phyloP scores from a whole-genome alignment of 2,329 filamentous ascomycete species.

The Monosporascus sp. region DNA sequence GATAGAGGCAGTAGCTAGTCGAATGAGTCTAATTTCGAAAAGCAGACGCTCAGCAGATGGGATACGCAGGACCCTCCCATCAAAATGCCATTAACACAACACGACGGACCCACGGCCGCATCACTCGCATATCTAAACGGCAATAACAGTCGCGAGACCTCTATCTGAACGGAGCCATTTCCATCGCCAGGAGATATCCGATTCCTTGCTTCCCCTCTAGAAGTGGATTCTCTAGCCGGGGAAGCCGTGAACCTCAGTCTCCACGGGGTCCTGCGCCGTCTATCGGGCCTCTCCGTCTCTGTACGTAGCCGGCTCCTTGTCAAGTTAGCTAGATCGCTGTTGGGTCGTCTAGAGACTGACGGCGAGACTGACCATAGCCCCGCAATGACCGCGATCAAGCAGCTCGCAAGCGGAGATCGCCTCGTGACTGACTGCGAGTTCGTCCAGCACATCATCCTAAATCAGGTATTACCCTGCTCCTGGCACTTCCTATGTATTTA shows the following conservation, averaged over 20 bases:
- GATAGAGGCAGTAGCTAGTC: too few relatives aligned
- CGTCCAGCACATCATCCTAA: conserved; percentile 24
- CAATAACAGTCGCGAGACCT: conserved; percentile 8
- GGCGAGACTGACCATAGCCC: neutral
- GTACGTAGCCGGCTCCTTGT: too few relatives aligned
- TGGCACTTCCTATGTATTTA: conserved; percentile 28
- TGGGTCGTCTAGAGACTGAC: conserved; percentile 1
- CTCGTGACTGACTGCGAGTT: conserved; percentile 22
- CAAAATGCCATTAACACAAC: neutral
- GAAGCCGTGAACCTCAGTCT: too few relatives aligned
- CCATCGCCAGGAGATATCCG: conserved; percentile 9
- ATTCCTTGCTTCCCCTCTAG: conserved; percentile 11
- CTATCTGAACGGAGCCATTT: conserved; percentile 12
- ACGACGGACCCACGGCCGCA: conserved; percentile 5
- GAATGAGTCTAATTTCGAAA: too few relatives aligned
- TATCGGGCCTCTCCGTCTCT: too few relatives aligned
- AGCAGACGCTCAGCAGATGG: too few relatives aligned
- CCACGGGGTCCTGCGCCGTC: too few relatives aligned
- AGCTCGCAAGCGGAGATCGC: conserved; percentile 21
- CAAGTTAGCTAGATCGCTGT: conserved; percentile 6
- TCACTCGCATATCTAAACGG: conserved; percentile 10
- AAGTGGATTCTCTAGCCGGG: too few relatives aligned
- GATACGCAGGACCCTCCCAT: neutral
- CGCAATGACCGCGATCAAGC: conserved; percentile 4
- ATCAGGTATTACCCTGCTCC: conserved; percentile 22